Evolutionary conservation across 768 basidiomycete species (phyloP), one percentile per base, ranked within the genome.

Genomic region (Phylloporus sp.): DNA sequence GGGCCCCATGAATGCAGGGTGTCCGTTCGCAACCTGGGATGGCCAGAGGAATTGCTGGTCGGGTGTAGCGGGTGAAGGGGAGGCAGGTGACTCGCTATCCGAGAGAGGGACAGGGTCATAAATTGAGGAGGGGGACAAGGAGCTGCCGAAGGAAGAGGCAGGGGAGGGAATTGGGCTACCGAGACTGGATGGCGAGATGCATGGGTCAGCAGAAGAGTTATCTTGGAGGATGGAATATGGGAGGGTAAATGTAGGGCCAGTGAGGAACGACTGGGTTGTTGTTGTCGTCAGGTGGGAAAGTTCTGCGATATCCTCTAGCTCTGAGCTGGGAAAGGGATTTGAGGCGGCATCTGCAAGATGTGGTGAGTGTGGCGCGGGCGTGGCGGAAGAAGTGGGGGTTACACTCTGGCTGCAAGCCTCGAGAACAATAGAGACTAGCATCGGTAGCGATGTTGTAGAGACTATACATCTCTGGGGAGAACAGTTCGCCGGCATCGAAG

Each of bases 141-240:
- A 63, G 13, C 48, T 47, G 5, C 29, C 32, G n/a, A 49, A 55
- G 18, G 63, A 65, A 3, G 63, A 42, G 0, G 65, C n/a, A 5
- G 65, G 65, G 0, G 63, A 67, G 5, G 57, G 60, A 5, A 28
- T 21, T 24, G 61, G 39, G 20, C 52, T 57, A 18, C 49, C 48
- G 11, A 55, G 32, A 34, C 34, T 45, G 11, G 52, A 45, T 0
- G 56, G 52, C 1, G 54, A 49, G 15, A 54, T 61, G 3, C 49
- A 26, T 0, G 33, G 33, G 11, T 53, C 53, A 1, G 17, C 3
- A 13, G 38, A 15, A 9, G n/a, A 1, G 15, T 36, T 44, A 20
- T 62, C 59, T 26, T 36, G 59, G 2, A 45, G 4, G 47, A 59
- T 62, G 28, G 43, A 9, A 34, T 50, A 49, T 21, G 64, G 52